Conservation (phyloP, 768 basidiomycete species). For the Leccinum subtestaceum region DNA sequence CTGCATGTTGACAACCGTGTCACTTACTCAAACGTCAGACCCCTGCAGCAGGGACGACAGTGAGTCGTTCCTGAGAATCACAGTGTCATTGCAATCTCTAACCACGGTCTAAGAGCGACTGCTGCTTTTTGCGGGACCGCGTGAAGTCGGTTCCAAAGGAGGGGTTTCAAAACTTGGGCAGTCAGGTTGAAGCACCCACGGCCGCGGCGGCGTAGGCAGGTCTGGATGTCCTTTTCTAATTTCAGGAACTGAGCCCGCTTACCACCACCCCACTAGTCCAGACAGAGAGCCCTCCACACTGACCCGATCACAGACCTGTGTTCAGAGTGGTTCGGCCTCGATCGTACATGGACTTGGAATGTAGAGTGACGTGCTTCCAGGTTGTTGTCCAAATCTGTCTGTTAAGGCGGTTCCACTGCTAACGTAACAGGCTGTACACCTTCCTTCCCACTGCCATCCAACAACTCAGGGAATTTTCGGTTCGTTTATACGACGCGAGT, state of each 20-base stretch:
- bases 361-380: not conserved
- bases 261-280: not conserved
- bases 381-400: constrained; percentile 13
- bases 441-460: constrained; percentile 21
- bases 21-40: not conserved
- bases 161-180: constrained; percentile 2
- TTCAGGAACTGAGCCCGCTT: constrained; percentile 5
- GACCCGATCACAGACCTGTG: not conserved
- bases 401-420: constrained; percentile 25
- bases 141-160: constrained; percentile 10
- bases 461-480: constrained; percentile 13
- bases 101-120: not conserved
- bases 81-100: not conserved
- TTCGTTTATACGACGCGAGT: constrained; percentile 13
- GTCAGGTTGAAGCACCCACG: not conserved
- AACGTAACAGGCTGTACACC: constrained; percentile 29
- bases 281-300: not conserved
- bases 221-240: not conserved
- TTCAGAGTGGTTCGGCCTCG: not conserved
- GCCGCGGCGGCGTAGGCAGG: not conserved
- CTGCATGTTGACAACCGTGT: not conserved
- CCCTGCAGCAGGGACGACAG: not conserved
- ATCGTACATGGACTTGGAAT: not conserved
- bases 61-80: constrained; percentile 22
- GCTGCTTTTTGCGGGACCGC: constrained; percentile 15